A percentile compares a stretch with the other conserved stretches of the same genome.
Evolutionary conservation across 257 asterid species (phyloP).

Genomic region (Orobanche coerulescens): DNA sequence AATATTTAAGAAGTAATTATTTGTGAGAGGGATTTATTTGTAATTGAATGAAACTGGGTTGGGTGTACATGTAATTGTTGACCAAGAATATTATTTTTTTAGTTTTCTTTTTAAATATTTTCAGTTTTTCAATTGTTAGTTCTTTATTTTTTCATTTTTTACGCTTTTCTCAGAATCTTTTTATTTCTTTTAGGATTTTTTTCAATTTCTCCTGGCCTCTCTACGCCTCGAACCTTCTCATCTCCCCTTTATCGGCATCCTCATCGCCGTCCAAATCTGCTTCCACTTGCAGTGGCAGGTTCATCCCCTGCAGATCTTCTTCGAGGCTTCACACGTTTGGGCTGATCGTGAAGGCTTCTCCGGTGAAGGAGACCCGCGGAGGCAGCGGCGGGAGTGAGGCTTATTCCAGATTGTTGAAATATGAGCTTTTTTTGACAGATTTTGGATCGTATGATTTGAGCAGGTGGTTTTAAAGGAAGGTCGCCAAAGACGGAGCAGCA

Average conservation of each 20-base stretch:
- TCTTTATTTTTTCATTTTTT: too few relatives aligned
- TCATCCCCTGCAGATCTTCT: slow-evolving; percentile 94
- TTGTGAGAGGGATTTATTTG: too few relatives aligned
- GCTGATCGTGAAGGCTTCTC: slow-evolving; percentile 72
- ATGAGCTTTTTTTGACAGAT: slow-evolving; percentile 91
- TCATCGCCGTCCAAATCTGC: slow-evolving; percentile 62
- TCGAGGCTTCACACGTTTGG: slow-evolving; percentile 95
- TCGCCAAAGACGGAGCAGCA: slow-evolving; percentile 84
- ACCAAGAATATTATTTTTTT: too few relatives aligned
- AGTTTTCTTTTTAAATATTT: too few relatives aligned
- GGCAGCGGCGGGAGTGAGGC: slow-evolving; percentile 53
- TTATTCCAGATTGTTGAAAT: slow-evolving; percentile 62
- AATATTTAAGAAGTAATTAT: too few relatives aligned
- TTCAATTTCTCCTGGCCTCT: too few relatives aligned
- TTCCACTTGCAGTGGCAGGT: slow-evolving; percentile 76
- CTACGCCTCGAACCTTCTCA: slow-evolving; percentile 25
- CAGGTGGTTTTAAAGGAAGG: slow-evolving; percentile 49
- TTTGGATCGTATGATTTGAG: slow-evolving; percentile 65
- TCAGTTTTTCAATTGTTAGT: too few relatives aligned
- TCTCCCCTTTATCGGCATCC: slow-evolving; percentile 75
- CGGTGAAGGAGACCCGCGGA: slow-evolving; percentile 71
- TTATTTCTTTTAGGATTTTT: too few relatives aligned
- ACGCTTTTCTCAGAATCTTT: too few relatives aligned
- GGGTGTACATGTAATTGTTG: too few relatives aligned
- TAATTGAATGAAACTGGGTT: too few relatives aligned